Percentiles rank a stretch among this genome's conserved stretches.
phyloP scores from a whole-genome alignment of 1,139 yeast species.

The Hanseniaspora uvarum region DNA sequence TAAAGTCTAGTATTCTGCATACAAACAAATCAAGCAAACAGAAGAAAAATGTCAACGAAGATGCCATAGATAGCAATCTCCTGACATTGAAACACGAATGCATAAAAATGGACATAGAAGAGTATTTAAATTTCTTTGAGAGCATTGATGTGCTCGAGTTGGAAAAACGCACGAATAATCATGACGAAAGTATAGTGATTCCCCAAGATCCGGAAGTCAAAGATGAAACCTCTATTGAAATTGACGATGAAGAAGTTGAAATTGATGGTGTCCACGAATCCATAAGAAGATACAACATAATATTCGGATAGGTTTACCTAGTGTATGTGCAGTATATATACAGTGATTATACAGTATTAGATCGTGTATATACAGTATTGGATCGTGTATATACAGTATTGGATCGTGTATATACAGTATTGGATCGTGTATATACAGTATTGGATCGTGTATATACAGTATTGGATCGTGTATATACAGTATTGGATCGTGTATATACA shows the following conservation, averaged over 20 bases:
- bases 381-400: too few species aligned
- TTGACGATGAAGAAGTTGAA: not conserved
- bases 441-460: too few species aligned
- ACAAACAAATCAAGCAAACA: not conserved
- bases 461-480: too few species aligned
- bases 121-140: slow-evolving; percentile 24
- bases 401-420: too few species aligned
- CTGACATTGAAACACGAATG: slow-evolving; percentile 6
- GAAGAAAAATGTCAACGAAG: not conserved
- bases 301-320: not conserved
- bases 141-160: slow-evolving; percentile 25
- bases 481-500: too few species aligned
- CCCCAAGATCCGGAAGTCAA: not conserved
- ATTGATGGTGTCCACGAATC: slow-evolving; percentile 1
- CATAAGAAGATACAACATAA: slow-evolving; percentile 2
- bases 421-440: too few species aligned
- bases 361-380: too few species aligned
- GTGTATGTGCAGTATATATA: too few species aligned
- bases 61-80: not conserved
- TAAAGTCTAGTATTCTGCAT: slow-evolving; percentile 13
- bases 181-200: slow-evolving; percentile 17
- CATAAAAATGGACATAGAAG: slow-evolving; percentile 16
- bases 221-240: not conserved
- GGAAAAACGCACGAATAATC: slow-evolving; percentile 22
- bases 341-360: too few species aligned